A percentile compares a stretch with the other conserved stretches of the same genome.
These are phyloP conservation scores for Rheum nobile DNA, from an alignment of 148 eudicot species.

Conservation along the genomic window DNA sequence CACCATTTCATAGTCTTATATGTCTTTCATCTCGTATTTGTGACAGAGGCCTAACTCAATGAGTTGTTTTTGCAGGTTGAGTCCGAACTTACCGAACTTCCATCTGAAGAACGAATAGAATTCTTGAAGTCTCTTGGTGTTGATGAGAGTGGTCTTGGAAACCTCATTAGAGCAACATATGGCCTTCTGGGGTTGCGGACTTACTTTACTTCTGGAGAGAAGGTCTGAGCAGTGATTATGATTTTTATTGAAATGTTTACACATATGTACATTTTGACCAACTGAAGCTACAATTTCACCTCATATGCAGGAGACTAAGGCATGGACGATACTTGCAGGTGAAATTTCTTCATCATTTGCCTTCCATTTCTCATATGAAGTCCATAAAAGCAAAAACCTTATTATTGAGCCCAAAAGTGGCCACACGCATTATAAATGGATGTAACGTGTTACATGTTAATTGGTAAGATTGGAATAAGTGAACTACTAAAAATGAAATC, in stretches of 20 bases:
- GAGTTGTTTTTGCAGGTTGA: slow-evolving; percentile 58
- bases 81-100: slow-evolving; percentile 90
- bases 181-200: slow-evolving; percentile 80
- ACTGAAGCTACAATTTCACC: background rate
- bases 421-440: background rate
- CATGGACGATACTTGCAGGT: slow-evolving; percentile 98
- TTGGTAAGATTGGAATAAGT: background rate
- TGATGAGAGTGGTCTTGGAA: slow-evolving; percentile 88
- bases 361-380: background rate
- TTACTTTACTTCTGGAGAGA: slow-evolving; percentile 96
- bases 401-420: background rate
- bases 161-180: slow-evolving; percentile 89
- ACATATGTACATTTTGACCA: background rate
- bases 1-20: background rate
- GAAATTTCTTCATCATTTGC: background rate
- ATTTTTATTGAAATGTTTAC: background rate
- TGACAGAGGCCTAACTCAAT: background rate
- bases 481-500: background rate
- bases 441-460: background rate
- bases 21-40: background rate
- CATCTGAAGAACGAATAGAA: slow-evolving; percentile 79
- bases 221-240: slow-evolving; percentile 32
- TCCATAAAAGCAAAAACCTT: background rate
- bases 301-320: slow-evolving; percentile 76
- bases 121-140: slow-evolving; percentile 86